Percentiles rank a stretch among this genome's conserved stretches.
Evolutionary conservation across 106 monocot genomes (phyloP).

Genomic region (Apostasia ramifera): DNA sequence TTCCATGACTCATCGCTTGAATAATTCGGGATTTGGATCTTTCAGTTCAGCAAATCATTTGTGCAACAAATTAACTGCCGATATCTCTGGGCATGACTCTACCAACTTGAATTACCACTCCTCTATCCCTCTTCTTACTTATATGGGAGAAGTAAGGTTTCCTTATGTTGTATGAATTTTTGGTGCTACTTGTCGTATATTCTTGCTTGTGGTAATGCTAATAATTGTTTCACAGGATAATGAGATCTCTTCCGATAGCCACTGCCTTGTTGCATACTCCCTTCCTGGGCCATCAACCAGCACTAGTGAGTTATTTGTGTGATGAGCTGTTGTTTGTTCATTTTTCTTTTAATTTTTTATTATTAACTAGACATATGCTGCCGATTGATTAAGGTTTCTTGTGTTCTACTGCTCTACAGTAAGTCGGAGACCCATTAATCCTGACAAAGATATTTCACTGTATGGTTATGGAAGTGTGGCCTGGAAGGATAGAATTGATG

Average conservation of each 20-base stretch:
- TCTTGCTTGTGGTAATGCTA: background rate
- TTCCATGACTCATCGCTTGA: background rate
- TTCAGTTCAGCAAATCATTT: background rate
- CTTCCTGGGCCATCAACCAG: background rate
- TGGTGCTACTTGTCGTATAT: background rate
- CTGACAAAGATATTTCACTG: constrained; percentile 48
- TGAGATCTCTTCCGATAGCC: constrained; percentile 34
- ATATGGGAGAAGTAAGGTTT: constrained; percentile 40
- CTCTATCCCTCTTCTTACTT: constrained; percentile 39
- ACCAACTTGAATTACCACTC: background rate
- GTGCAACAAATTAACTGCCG: background rate
- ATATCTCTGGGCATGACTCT: background rate
- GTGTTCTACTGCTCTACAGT: constrained; percentile 14
- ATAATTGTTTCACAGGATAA: constrained; percentile 25
- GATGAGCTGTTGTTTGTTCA: too few relatives aligned
- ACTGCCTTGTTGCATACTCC: constrained; percentile 30
- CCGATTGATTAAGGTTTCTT: too few relatives aligned
- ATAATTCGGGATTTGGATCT: background rate
- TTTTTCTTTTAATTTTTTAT: too few relatives aligned
- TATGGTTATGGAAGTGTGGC: constrained; percentile 83
- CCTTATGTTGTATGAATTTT: background rate
- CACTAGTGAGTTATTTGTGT: constrained; percentile 14
- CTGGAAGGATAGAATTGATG: constrained; percentile 59
- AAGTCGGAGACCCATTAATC: constrained; percentile 51
- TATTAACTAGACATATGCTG: too few relatives aligned